Percentiles rank a stretch among this genome's conserved stretches.
Conservation (phyloP, 129 eudicot species). For the Heracleum sosnowskyi region DNA sequence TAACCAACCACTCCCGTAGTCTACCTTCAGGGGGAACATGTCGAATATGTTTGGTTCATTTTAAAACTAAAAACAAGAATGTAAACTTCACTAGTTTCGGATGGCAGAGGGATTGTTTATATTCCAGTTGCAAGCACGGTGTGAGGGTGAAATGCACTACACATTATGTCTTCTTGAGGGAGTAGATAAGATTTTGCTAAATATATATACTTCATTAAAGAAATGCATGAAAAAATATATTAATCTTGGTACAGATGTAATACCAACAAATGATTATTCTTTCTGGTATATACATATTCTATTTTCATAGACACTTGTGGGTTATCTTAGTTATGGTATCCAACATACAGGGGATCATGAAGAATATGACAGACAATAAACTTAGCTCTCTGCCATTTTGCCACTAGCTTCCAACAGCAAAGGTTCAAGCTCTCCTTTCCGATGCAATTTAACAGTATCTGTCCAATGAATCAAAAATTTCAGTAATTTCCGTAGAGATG, state of each 20-base stretch:
- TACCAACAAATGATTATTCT: background rate
- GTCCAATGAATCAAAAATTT: conserved; percentile 20
- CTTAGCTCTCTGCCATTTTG: conserved; percentile 20
- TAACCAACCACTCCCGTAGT: background rate
- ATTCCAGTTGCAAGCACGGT: background rate
- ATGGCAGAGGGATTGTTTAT: background rate
- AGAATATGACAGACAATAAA: background rate
- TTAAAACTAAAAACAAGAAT: too few relatives aligned
- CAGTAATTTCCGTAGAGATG: background rate
- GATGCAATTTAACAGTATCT: conserved; percentile 64
- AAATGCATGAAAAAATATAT: background rate
- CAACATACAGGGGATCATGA: background rate
- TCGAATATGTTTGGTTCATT: too few relatives aligned
- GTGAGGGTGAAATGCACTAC: background rate
- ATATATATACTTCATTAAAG: background rate
- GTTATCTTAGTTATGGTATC: conserved; percentile 13
- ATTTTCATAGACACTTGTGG: background rate
- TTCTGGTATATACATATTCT: background rate
- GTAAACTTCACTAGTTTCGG: background rate
- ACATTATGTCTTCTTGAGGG: background rate
- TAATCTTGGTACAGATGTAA: background rate
- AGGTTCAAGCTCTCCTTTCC: conserved; percentile 75
- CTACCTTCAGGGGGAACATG: background rate
- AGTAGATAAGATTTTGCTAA: background rate
- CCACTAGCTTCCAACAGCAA: conserved; percentile 61